Evolutionary conservation across 257 asterid genomes (phyloP).

Genomic region (Anisodus acutangulus): DNA sequence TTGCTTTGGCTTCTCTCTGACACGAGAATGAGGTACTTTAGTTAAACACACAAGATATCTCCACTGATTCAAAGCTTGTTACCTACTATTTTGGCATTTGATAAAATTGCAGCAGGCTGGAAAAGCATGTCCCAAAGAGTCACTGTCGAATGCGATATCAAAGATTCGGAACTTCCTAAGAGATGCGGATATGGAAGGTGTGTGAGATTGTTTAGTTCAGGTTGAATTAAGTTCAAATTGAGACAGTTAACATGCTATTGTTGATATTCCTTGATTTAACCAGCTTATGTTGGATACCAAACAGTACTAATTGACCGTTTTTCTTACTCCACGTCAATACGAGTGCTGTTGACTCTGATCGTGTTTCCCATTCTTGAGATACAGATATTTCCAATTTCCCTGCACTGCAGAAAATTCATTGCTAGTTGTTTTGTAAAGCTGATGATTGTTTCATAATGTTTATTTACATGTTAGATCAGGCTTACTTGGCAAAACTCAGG

Average conservation of each 20-base stretch:
- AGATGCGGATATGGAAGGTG: conserved; percentile 62
- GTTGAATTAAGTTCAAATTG: not conserved
- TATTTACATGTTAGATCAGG: conserved; percentile 59
- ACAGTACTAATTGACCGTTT: not conserved
- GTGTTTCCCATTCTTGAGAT: not conserved
- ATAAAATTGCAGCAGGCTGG: conserved; percentile 55
- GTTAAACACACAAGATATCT: not conserved
- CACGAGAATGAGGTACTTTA: conserved; percentile 75
- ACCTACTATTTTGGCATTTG: conserved; percentile 18
- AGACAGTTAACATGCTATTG: not conserved
- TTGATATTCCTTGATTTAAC: not conserved
- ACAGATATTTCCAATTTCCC: not conserved
- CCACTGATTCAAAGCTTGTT: not conserved
- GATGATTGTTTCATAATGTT: conserved; percentile 29
- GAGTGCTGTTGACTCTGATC: not conserved
- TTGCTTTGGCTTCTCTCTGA: conserved; percentile 81
- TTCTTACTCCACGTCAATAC: not conserved
- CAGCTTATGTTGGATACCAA: conserved; percentile 14
- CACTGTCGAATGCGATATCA: conserved; percentile 62
- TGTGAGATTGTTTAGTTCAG: conserved; percentile 39
- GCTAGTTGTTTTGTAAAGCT: not conserved
- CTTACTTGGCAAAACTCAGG: conserved; percentile 56
- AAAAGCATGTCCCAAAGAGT: conserved; percentile 60
- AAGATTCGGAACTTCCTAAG: conserved; percentile 65
- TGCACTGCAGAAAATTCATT: conserved; percentile 2